Evolutionary conservation across 106 monocot species (phyloP).

Genomic region (Dioscorea zingiberensis): DNA sequence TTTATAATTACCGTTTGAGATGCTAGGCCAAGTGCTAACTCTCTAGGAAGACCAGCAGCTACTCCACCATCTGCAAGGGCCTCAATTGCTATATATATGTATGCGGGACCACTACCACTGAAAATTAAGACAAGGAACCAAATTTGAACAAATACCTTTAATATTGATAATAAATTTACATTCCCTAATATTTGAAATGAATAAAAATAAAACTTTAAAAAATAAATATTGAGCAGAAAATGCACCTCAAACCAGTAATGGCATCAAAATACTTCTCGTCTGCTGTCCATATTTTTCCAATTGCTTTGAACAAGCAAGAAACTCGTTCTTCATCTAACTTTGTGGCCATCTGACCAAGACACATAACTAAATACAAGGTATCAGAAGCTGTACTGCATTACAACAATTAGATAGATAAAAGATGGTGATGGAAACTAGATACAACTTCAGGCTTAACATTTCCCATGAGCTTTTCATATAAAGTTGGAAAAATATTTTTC

Average conservation of each 20-base stretch:
- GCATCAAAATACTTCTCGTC: slow-evolving; percentile 98
- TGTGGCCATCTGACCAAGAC: slow-evolving; percentile 64
- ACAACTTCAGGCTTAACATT: too few relatives aligned
- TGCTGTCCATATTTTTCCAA: slow-evolving; percentile 84
- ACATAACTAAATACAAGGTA: slow-evolving; percentile 51
- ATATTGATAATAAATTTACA: not conserved
- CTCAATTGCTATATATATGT: slow-evolving; percentile 88
- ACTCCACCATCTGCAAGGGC: slow-evolving; percentile 99
- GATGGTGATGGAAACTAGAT: too few relatives aligned
- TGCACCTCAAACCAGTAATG: slow-evolving; percentile 90
- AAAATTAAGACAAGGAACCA: slow-evolving; percentile 4
- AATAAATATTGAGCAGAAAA: not conserved
- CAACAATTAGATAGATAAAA: too few relatives aligned
- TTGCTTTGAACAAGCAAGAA: slow-evolving; percentile 51
- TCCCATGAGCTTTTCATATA: too few relatives aligned
- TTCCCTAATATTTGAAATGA: too few relatives aligned
- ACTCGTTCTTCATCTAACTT: slow-evolving; percentile 77
- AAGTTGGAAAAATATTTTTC: too few relatives aligned
- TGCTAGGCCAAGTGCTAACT: slow-evolving; percentile 89
- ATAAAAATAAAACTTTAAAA: not conserved
- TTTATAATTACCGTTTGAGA: slow-evolving; percentile 75
- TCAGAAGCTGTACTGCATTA: too few relatives aligned
- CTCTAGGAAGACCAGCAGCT: slow-evolving; percentile 94
- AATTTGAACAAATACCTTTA: not conserved
- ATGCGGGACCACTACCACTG: slow-evolving; percentile 98